phyloP scores from a whole-genome alignment of 1,139 yeast species.

The Candida sojae region DNA sequence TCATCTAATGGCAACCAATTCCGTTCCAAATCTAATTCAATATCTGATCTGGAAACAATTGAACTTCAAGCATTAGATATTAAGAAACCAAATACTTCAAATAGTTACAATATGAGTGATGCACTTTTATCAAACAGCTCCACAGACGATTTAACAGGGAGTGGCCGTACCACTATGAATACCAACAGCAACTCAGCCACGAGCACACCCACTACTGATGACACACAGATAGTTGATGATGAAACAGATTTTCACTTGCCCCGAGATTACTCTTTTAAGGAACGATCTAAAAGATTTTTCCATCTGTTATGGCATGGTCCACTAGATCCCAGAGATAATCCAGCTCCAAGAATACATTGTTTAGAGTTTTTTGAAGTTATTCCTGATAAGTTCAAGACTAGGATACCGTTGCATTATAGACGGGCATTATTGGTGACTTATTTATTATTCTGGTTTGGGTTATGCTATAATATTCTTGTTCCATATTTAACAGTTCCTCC shows the following conservation, averaged over 20 bases:
- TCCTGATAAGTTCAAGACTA: slow-evolving; percentile 39
- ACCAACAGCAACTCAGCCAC: neutral
- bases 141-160: too few species aligned
- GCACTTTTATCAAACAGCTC: neutral
- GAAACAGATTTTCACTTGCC: neutral
- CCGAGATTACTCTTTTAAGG: neutral
- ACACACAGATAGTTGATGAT: neutral
- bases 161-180: too few species aligned
- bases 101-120: neutral
- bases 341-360: slow-evolving; percentile 36
- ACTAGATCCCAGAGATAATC: slow-evolving; percentile 43
- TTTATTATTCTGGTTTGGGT: slow-evolving; percentile 35
- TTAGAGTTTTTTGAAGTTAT: slow-evolving; percentile 39
- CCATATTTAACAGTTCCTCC: slow-evolving; percentile 46
- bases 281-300: slow-evolving; percentile 8
- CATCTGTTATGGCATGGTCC: slow-evolving; percentile 55
- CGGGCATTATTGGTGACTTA: slow-evolving; percentile 35
- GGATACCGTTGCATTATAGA: slow-evolving; percentile 29
- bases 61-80: slow-evolving; percentile 1
- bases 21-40: neutral
- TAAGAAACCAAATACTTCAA: neutral
- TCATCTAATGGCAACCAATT: neutral
- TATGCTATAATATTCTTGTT: slow-evolving; percentile 27
- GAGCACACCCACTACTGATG: neutral
- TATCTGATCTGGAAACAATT: neutral